phyloP scores from a whole-genome alignment of 352 stramenopile species.

The Pythium insidiosum region DNA sequence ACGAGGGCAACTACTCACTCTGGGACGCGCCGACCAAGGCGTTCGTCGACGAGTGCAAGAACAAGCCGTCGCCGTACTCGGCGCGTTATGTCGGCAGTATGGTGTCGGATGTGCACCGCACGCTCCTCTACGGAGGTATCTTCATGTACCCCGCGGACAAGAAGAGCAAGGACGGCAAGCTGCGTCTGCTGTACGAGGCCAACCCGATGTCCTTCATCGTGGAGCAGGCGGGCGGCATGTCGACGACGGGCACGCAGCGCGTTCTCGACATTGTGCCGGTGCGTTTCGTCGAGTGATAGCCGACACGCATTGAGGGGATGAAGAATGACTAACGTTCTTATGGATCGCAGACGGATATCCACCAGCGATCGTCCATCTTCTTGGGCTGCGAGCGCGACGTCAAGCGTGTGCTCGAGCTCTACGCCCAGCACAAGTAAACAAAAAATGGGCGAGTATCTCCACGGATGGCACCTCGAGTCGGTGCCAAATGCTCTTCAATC shows the following conservation, averaged over 20 bases:
- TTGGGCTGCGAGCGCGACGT: constrained; percentile 90
- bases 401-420: constrained; percentile 66
- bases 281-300: constrained; percentile 10
- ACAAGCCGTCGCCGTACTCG: constrained; percentile 59
- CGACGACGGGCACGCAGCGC: constrained; percentile 90
- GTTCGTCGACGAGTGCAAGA: constrained; percentile 87
- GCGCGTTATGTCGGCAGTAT: constrained; percentile 97
- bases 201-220: constrained; percentile 99
- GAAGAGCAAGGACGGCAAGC: constrained; percentile 91
- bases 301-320: neutral
- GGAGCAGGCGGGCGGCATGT: constrained; percentile 94
- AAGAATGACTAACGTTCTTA: no score
- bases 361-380: constrained; percentile 97
- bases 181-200: constrained; percentile 98
- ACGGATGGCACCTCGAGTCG: no score
- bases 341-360: constrained; percentile 80
- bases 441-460: no score
- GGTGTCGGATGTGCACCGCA: constrained; percentile 98
- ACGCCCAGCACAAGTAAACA: constrained; percentile 60
- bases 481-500: no score
- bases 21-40: constrained; percentile 92
- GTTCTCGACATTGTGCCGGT: constrained; percentile 93
- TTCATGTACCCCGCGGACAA: constrained; percentile 97
- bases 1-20: constrained; percentile 95
- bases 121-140: constrained; percentile 97